These are phyloP conservation scores for Colletotrichum sublineola DNA, from an alignment of 2,329 filamentous ascomycete species.

Conservation along the genomic window DNA sequence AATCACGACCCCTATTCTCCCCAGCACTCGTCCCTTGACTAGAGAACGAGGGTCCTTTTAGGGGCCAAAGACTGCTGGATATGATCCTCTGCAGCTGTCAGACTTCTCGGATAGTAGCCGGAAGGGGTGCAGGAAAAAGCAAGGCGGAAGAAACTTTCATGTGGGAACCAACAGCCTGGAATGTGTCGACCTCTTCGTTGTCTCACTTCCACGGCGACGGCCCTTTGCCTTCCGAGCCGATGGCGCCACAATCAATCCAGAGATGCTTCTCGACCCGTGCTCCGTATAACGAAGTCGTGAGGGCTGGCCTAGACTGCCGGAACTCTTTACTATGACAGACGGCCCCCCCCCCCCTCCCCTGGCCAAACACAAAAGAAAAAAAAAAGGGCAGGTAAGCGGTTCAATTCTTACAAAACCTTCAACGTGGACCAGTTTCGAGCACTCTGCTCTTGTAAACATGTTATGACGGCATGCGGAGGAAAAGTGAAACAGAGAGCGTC, in stretches of 20 bases:
- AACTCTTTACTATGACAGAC: neutral
- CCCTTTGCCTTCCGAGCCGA: slow-evolving; percentile 18
- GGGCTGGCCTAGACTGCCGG: slow-evolving; percentile 19
- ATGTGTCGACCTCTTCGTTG: slow-evolving; percentile 32
- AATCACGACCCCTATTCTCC: neutral
- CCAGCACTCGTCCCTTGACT: neutral
- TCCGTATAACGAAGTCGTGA: slow-evolving; percentile 4
- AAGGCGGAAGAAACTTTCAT: slow-evolving; percentile 28
- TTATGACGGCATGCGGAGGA: neutral
- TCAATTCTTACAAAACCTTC: slow-evolving; percentile 15
- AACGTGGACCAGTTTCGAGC: neutral
- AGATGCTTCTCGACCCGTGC: slow-evolving; percentile 23
- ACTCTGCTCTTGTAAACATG: neutral
- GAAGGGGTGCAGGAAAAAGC: slow-evolving; percentile 21
- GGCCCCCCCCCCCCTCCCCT: neutral
- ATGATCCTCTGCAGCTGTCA: slow-evolving; percentile 17
- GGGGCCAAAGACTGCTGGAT: neutral
- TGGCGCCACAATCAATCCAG: slow-evolving; percentile 22
- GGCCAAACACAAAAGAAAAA: neutral
- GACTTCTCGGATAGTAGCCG: slow-evolving; percentile 20
- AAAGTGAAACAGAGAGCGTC: slow-evolving; percentile 8
- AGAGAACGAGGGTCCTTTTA: neutral
- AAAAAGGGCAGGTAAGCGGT: slow-evolving; percentile 5
- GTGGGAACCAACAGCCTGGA: slow-evolving; percentile 29
- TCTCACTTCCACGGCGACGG: slow-evolving; percentile 40